phyloP scores from a whole-genome alignment of 768 basidiomycete genomes.

The Amanita rubescens region DNA sequence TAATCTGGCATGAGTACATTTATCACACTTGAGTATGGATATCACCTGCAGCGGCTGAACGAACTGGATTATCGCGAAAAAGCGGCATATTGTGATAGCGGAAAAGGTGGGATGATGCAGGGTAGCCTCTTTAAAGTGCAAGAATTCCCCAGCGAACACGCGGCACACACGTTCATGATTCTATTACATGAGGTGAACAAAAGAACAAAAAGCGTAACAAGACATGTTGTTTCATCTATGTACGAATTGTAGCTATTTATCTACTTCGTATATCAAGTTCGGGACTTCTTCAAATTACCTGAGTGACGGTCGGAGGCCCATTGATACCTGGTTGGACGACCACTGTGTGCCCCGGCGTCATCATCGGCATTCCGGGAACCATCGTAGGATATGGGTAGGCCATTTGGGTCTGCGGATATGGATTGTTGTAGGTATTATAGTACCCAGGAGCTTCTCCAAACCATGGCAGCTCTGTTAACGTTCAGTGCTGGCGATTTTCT shows the following conservation, averaged over 20 bases:
- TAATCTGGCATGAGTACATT: neutral
- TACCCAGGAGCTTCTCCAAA: conserved; percentile 67
- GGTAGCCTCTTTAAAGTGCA: neutral
- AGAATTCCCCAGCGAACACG: conserved; percentile 4
- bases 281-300: conserved; percentile 23
- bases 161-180: conserved; percentile 15
- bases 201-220: neutral
- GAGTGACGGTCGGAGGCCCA: conserved; percentile 55
- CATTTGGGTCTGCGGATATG: conserved; percentile 29
- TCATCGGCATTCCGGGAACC: conserved; percentile 15
- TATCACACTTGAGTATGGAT: neutral
- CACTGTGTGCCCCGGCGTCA: conserved; percentile 48
- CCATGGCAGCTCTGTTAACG: conserved; percentile 57
- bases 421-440: conserved; percentile 31
- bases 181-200: conserved; percentile 8
- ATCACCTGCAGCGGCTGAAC: conserved; percentile 36
- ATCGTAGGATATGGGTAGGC: conserved; percentile 15
- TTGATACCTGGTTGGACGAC: conserved; percentile 61
- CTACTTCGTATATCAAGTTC: neutral
- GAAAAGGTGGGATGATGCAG: neutral
- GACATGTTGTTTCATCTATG: neutral
- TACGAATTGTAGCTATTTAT: neutral
- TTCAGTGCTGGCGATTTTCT: neutral
- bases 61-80: conserved; percentile 40
- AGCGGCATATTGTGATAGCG: conserved; percentile 31